Percentiles rank a stretch among this genome's conserved stretches.
Evolutionary conservation across 2,329 filamentous ascomycete species (phyloP).

Genomic region (Metarhizium guizhouense): DNA sequence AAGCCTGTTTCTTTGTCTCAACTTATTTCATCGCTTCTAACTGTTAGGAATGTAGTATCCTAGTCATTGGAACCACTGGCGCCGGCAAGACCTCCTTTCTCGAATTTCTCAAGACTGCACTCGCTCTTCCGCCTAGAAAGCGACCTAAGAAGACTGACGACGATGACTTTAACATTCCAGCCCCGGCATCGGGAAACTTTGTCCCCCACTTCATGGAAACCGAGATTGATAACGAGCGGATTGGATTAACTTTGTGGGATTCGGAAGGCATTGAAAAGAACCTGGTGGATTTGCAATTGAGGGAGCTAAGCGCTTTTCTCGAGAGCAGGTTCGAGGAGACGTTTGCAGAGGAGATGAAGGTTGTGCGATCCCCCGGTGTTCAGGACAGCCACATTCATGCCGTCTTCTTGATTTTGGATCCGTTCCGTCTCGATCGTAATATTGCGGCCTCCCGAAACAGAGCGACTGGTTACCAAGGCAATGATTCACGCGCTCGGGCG

Average conservation of each 20-base stretch:
- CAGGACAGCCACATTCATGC: constrained; percentile 97
- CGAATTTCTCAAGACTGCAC: constrained; percentile 82
- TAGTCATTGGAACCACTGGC: constrained; percentile 79
- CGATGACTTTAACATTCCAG: constrained; percentile 47
- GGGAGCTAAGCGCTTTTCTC: constrained; percentile 84
- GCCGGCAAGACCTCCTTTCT: constrained; percentile 96
- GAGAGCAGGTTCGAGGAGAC: constrained; percentile 99
- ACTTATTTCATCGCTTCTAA: constrained; percentile 5
- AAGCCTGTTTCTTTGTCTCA: not conserved
- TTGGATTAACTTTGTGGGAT: constrained; percentile 93
- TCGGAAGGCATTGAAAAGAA: constrained; percentile 92
- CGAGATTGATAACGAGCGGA: constrained; percentile 83
- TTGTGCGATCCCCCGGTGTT: constrained; percentile 82
- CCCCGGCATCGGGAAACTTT: constrained; percentile 59
- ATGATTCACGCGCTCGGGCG: constrained; percentile 27
- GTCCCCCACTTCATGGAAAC: constrained; percentile 87
- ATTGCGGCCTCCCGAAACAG: constrained; percentile 56
- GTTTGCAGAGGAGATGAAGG: constrained; percentile 95
- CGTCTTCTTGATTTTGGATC: constrained; percentile 86
- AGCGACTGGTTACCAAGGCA: constrained; percentile 41
- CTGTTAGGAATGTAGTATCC: constrained; percentile 49
- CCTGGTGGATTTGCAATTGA: constrained; percentile 85
- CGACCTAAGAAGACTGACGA: constrained; percentile 47
- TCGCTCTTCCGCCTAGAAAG: constrained; percentile 77
- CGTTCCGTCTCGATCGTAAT: constrained; percentile 74